Evolutionary conservation across 768 basidiomycete genomes (phyloP), one percentile per base, ranked within the genome.

Genomic region (Suillus hirtellus): DNA sequence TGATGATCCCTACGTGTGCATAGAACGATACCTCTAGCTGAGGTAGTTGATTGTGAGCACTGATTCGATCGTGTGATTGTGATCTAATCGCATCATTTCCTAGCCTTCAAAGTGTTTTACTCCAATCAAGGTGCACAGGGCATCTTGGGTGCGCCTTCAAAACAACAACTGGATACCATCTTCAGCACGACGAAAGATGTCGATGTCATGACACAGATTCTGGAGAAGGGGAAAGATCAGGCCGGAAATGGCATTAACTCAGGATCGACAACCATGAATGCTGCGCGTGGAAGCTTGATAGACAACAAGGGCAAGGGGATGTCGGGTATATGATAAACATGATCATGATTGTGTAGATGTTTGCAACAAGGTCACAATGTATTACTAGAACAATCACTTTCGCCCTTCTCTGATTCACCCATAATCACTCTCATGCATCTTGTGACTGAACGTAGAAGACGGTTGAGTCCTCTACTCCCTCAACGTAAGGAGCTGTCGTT

Each of bases 121-220:
- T 89, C 92, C 21, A 75, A 75, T 27, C 91, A 93, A 73, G 93
- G 93, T 14, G 75, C 82, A 5, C 92, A 95, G 75, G 94, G 93
- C n/a, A 73, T 86, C 60, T 82, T 93, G 43, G 84, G 87, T 34
- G 80, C 81, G 60, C 81, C 91, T 12, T 94, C 92, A n/a, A 86
- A 89, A 56, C 94, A 95, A 72, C 88, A 93, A 69, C 86, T 96
- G 62, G 91, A 93, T 49, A 89, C 76, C 61, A 78, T 78, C 42
- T 95, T 96, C 67, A 86, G 81, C 19, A 84, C 88, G 3, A 73
- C 79, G 68, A 88, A 86, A 55, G 87, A 93, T 47, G 72, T 79
- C 21, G 90, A 91, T 2, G 88, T 90, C 10, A 76, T 90, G 47
- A 70, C 75, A 54, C 72, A 73, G 24, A 80, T 95, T 63, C 80